Conservation (phyloP, 2,329 filamentous ascomycete genomes). For the Ophiostoma perfectum region DNA sequence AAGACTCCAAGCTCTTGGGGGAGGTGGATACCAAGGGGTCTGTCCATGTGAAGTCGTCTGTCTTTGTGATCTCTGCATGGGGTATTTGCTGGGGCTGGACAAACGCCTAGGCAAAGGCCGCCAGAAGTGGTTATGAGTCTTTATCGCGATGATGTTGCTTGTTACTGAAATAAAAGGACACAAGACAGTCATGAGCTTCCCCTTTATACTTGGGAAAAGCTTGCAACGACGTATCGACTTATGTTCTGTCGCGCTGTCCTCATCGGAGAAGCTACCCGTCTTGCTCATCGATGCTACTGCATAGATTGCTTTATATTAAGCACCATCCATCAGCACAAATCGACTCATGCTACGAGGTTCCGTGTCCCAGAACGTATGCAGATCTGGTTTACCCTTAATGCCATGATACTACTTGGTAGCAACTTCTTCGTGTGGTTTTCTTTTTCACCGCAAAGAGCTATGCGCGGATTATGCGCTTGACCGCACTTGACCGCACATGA, state of each 20-base stretch:
- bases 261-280: background rate
- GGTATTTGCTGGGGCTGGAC: background rate
- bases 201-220: too few relatives aligned
- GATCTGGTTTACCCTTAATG: too few relatives aligned
- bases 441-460: too few relatives aligned
- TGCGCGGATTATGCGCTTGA: too few relatives aligned
- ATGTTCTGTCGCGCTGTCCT: background rate
- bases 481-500: too few relatives aligned
- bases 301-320: conserved; percentile 1
- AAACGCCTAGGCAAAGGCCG: background rate
- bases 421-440: too few relatives aligned
- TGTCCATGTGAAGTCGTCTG: background rate
- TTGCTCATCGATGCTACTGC: background rate
- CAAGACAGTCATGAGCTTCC: background rate
- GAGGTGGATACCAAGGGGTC: background rate
- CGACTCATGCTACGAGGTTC: background rate
- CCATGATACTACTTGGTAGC: too few relatives aligned
- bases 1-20: background rate
- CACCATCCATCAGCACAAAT: background rate
- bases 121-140: background rate
- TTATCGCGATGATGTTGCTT: background rate
- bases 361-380: background rate
- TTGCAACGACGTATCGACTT: background rate
- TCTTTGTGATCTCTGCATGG: background rate
- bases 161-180: background rate